phyloP scores from a whole-genome alignment of 2,329 filamentous ascomycete genomes.

The Beauveria sp. region DNA sequence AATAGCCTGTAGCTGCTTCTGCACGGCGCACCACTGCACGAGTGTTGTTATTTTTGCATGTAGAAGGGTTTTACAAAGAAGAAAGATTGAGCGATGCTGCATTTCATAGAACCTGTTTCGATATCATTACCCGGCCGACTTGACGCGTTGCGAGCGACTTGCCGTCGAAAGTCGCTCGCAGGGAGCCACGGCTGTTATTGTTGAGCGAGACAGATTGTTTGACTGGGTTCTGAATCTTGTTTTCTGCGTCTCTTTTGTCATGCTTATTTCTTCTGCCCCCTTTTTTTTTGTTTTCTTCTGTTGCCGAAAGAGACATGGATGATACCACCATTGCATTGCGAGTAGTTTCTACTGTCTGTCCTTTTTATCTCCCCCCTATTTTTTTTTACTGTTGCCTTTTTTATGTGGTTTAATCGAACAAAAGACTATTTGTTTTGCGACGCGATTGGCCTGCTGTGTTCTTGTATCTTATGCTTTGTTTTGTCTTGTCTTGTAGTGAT shows the following conservation, averaged over 20 bases:
- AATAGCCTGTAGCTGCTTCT: background rate
- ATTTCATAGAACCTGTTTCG: background rate
- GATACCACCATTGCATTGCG: constrained; percentile 34
- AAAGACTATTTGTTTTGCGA: background rate
- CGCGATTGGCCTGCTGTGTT: background rate
- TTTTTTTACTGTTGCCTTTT: constrained; percentile 14
- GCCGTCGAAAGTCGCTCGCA: background rate
- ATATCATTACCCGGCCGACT: background rate
- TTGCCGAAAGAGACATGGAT: constrained; percentile 29
- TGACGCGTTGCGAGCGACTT: background rate
- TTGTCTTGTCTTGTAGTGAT: background rate
- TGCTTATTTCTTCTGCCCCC: constrained; percentile 10
- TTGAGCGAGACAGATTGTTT: constrained; percentile 9
- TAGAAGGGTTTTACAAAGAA: background rate
- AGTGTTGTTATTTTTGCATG: background rate
- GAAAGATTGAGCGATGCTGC: background rate
- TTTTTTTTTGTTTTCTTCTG: constrained; percentile 21
- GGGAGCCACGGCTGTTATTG: background rate
- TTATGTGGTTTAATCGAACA: constrained; percentile 13
- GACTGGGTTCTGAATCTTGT: background rate
- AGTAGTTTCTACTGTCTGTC: constrained; percentile 25
- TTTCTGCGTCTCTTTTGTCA: constrained; percentile 14
- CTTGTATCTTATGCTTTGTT: background rate
- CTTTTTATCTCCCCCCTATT: constrained; percentile 14
- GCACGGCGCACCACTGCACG: background rate